A percentile compares a stretch with the other conserved stretches of the same genome.
Conservation (phyloP, 495 filamentous ascomycete species). For the Recurvomyces mirabilis region DNA sequence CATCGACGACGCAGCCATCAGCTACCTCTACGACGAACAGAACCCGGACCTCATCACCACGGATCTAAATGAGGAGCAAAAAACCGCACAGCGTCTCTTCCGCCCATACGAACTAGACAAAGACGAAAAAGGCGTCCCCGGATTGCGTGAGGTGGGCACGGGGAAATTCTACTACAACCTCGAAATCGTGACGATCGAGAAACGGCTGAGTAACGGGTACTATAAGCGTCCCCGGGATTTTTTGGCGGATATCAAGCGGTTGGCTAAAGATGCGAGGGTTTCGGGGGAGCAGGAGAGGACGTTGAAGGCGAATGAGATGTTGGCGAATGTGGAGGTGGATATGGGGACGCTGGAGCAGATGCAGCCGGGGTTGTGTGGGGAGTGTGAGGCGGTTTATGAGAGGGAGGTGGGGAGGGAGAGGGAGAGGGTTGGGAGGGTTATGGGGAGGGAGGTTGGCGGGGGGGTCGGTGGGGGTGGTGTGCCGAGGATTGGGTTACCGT, state of each 20-base stretch:
- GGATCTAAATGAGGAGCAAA: slow-evolving; percentile 53
- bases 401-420: slow-evolving; percentile 54
- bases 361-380: slow-evolving; percentile 51
- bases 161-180: slow-evolving; percentile 89
- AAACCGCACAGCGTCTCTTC: slow-evolving; percentile 37
- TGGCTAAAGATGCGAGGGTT: slow-evolving; percentile 71
- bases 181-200: slow-evolving; percentile 86
- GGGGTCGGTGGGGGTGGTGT: slow-evolving; percentile 35
- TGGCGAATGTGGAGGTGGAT: slow-evolving; percentile 86
- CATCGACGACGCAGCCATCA: slow-evolving; percentile 58
- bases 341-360: slow-evolving; percentile 55
- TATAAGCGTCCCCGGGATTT: slow-evolving; percentile 86
- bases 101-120: slow-evolving; percentile 65
- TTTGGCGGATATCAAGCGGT: slow-evolving; percentile 65
- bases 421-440: slow-evolving; percentile 40
- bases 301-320: slow-evolving; percentile 78
- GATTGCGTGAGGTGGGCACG: slow-evolving; percentile 55
- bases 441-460: too few relatives aligned
- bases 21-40: slow-evolving; percentile 71
- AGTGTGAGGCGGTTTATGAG: slow-evolving; percentile 63
- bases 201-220: slow-evolving; percentile 85
- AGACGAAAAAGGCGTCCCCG: slow-evolving; percentile 63
- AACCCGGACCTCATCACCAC: slow-evolving; percentile 71
- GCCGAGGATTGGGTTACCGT: slow-evolving; percentile 22
- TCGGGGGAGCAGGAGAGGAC: slow-evolving; percentile 61